A percentile compares a stretch with the other conserved stretches of the same genome.
These are phyloP conservation scores for Xylaria scruposa DNA, from an alignment of 495 filamentous ascomycete genomes.

Conservation along the genomic window DNA sequence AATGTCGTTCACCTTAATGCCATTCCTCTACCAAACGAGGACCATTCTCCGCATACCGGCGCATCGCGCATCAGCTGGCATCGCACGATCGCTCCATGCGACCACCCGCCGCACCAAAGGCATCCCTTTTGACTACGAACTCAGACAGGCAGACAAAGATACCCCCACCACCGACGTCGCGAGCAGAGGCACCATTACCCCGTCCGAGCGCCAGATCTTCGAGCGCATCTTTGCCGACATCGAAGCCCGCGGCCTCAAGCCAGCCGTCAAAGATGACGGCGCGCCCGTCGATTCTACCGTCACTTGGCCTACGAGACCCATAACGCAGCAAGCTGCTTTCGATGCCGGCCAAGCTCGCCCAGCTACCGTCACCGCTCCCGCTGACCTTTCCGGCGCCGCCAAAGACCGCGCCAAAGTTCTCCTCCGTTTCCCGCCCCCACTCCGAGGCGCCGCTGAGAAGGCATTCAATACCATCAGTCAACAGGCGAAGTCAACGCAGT, in stretches of 20 bases:
- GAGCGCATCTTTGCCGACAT: constrained; percentile 66
- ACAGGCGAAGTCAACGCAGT: background rate
- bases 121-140: constrained; percentile 27
- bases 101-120: constrained; percentile 22
- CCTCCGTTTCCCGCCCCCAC: constrained; percentile 46
- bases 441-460: constrained; percentile 48
- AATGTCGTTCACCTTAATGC: constrained; percentile 54
- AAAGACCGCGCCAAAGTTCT: constrained; percentile 45
- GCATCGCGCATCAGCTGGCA: constrained; percentile 24
- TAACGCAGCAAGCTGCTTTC: constrained; percentile 44
- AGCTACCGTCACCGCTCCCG: constrained; percentile 25
- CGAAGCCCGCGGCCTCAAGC: constrained; percentile 38
- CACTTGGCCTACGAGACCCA: constrained; percentile 36
- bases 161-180: background rate
- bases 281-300: background rate
- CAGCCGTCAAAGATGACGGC: constrained; percentile 16
- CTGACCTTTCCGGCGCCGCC: constrained; percentile 24
- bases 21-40: constrained; percentile 76
- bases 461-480: constrained; percentile 42
- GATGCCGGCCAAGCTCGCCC: constrained; percentile 29
- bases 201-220: constrained; percentile 60
- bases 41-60: constrained; percentile 55
- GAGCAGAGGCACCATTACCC: constrained; percentile 61
- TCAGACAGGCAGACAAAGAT: background rate
- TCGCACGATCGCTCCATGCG: constrained; percentile 33